Base-by-base conservation (phyloP, 305 asterid species). In the Plantago coronopus region DNA sequence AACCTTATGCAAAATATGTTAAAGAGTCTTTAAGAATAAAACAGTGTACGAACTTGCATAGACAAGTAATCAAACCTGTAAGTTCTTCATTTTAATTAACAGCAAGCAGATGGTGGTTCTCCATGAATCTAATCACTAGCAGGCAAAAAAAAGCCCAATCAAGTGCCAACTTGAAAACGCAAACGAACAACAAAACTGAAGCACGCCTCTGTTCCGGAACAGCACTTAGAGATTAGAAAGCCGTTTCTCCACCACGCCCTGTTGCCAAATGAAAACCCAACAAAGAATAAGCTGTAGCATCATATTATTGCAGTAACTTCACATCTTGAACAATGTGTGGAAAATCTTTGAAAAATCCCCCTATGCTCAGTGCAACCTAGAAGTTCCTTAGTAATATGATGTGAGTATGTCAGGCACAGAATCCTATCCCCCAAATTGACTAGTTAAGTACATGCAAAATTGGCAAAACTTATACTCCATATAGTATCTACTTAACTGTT, bases 51-150 rank as follows among this genome's bases (percentile, higher is more conserved):
- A 34, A 34, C 7, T 34, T 9, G 11, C 40, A 9, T 34, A 8
- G 40, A 34, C 12, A 0, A 34, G 12, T 34, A 34, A 7, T 12
- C 7, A 34, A 53, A 85, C 85, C 89, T 75, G 79, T 45, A 23
- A 15, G 70, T 72, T 71, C 84, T 66, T 81, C 94, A 85, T 85
- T 68, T 80, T 78, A 80, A 70, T 73, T 72, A 68, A 61, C 59
- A 38, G 64, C 72, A 63, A 54, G 75, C 63, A 64, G 81, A 69
- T 43, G 49, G 63, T 45, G 66, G 43, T 70, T 71, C 73, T 76
- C 78, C 85, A 82, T 76, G 70, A 79, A 79, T 71, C 72, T 73
- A 48, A 11, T 34, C 11, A 34, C 40, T 34, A 34, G 40, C 40
- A 34, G 9, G 12, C 40, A 34, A 4, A 5, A 2, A 5, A 2